Evolutionary conservation across 75 land plant genomes (phyloP), one percentile per base, ranked within the genome.

Genomic region (Azolla pinnata): DNA sequence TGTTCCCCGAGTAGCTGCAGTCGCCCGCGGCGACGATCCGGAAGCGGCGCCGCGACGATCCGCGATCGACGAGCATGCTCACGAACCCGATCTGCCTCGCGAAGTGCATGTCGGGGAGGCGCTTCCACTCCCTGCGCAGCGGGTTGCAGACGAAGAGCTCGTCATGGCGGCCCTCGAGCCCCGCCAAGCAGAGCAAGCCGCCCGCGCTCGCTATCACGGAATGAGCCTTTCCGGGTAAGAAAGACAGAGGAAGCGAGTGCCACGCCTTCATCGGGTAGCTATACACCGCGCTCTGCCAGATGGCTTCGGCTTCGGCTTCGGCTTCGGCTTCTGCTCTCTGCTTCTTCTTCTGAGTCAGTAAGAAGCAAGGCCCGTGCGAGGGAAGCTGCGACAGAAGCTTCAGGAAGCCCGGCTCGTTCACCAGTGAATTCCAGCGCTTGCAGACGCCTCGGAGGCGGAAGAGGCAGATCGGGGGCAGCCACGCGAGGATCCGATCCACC

Each of bases 121-220:
- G 54, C 62, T 75, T 73, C 77, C 76, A 85, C 12, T 65, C 34
- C 64, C 76, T 78, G 0, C 78, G 76, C 0, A 85, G 71, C 0
- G 86, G 89, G 63, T 85, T 85, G 45, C 85, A 85, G 1, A 85
- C 73, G 5, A 85, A 29, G 4, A 63, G 76, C 62, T 60, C 76
- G 46, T 76, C 80, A 46, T 59, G 60, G 31, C 67, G 57, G 21
- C 84, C 84, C 57, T 78, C 89, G 27, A 68, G 61, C 21, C 83
- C 86, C 18, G 82, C 60, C 44, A 85, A 71, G 35, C 88, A 85
- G 33, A 79, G 77, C 8, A 85, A 75, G 0, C 88, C 88, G 4
- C 82, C 82, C n/a, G 86, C 81, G 53, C 87, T 79, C 35, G 87
- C 89, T 57, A 85, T 77, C 56, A 85, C 57, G 76, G 77, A 83